Evolutionary conservation across 2,329 filamentous ascomycete genomes (phyloP).

Genomic region (Didymella exigua): DNA sequence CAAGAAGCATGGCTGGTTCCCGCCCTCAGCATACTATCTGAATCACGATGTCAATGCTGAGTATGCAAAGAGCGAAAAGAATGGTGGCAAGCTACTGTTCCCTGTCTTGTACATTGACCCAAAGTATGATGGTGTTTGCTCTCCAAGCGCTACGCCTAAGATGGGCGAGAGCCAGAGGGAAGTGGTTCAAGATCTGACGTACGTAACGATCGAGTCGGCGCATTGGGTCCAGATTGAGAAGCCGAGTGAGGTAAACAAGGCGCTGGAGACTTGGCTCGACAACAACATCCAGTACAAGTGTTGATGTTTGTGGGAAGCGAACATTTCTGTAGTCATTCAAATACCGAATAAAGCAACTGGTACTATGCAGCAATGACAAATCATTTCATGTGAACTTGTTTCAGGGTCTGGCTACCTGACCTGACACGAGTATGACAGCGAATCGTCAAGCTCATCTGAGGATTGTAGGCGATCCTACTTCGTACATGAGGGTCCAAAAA

Average conservation of each 20-base stretch:
- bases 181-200: constrained; percentile 48
- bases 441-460: neutral
- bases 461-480: too few species aligned
- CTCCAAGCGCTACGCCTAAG: constrained; percentile 37
- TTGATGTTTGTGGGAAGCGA: too few species aligned
- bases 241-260: constrained; percentile 30
- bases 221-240: constrained; percentile 42
- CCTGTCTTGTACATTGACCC: constrained; percentile 50
- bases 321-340: neutral
- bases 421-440: too few species aligned
- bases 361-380: neutral
- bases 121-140: constrained; percentile 47
- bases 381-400: neutral
- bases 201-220: constrained; percentile 51
- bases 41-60: constrained; percentile 52
- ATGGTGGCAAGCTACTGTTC: constrained; percentile 42
- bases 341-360: neutral
- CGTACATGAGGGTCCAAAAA: too few species aligned
- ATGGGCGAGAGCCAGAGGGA: constrained; percentile 46
- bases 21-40: constrained; percentile 50
- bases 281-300: constrained; percentile 13
- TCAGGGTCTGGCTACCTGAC: neutral
- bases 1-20: constrained; percentile 50
- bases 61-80: constrained; percentile 50
- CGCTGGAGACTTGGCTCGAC: constrained; percentile 33